Evolutionary conservation across 495 filamentous ascomycete genomes (phyloP).

Genomic region (Pseudoneurospora amorphoporcata): DNA sequence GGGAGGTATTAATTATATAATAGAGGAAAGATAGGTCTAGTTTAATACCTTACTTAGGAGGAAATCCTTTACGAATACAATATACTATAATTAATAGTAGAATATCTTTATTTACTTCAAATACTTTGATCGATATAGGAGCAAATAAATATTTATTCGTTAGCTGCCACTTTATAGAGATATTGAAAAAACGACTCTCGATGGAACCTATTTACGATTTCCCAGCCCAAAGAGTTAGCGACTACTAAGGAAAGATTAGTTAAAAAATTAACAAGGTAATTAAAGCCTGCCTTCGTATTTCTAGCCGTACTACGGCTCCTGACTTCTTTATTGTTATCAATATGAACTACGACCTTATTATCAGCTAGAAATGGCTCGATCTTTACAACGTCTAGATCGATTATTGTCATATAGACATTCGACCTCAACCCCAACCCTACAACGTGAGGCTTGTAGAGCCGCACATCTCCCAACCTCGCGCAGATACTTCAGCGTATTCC

Average conservation of each 20-base stretch:
- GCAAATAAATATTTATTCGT: not conserved
- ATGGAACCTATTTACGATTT: not conserved
- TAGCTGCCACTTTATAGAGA: not conserved
- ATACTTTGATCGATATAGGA: not conserved
- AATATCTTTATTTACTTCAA: not conserved
- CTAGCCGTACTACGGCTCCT: too few relatives aligned
- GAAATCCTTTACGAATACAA: not conserved
- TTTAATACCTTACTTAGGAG: not conserved
- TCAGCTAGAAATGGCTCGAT: too few relatives aligned
- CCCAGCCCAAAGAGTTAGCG: not conserved
- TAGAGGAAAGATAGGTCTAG: not conserved
- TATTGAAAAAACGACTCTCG: not conserved
- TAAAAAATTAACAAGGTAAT: not conserved
- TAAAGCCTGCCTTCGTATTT: too few relatives aligned
- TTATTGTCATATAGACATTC: too few relatives aligned
- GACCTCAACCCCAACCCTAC: too few relatives aligned
- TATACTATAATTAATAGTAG: not conserved
- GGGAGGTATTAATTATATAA: not conserved
- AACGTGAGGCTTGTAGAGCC: too few relatives aligned
- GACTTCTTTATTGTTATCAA: too few relatives aligned
- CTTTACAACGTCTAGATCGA: too few relatives aligned
- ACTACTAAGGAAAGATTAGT: not conserved
- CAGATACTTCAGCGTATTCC: too few relatives aligned
- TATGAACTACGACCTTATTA: too few relatives aligned
- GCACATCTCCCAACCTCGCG: too few relatives aligned